Evolutionary conservation across 75 land plant species (phyloP).

Genomic region (Cryptomeria japonica): DNA sequence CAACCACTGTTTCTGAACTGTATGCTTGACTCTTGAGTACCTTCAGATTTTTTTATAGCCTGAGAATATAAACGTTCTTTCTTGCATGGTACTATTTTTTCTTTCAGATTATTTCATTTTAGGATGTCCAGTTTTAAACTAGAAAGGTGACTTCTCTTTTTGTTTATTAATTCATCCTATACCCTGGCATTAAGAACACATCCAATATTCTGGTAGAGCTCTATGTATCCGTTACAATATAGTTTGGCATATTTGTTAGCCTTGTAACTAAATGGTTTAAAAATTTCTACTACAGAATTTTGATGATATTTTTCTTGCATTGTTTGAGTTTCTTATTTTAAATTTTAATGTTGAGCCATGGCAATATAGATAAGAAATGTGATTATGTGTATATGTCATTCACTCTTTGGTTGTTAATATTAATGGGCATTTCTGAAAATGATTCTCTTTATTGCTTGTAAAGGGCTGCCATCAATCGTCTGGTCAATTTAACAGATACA

Average conservation of each 20-base stretch:
- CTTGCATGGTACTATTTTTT: too few species aligned
- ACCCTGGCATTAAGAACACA: not conserved
- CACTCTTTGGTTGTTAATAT: not conserved
- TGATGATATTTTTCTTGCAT: not conserved
- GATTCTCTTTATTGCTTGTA: not conserved
- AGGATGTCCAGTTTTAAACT: not conserved
- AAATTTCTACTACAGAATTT: not conserved
- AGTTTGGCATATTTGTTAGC: not conserved
- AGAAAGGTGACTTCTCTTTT: not conserved
- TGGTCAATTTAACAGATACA: constrained; percentile 72
- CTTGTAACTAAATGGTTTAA: not conserved
- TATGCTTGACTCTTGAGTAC: too few species aligned
- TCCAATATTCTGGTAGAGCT: not conserved
- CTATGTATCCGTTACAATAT: not conserved
- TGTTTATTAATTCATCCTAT: not conserved
- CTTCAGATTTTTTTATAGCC: too few species aligned
- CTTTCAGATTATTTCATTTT: not conserved
- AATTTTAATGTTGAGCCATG: not conserved
- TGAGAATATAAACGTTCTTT: too few species aligned
- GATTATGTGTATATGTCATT: not conserved
- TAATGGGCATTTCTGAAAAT: not conserved
- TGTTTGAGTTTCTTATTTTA: not conserved
- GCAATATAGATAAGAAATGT: not conserved
- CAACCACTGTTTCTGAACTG: too few species aligned
- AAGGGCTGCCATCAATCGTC: constrained; percentile 74